Percentiles rank a stretch among this genome's conserved stretches.
phyloP scores from a whole-genome alignment of 2,329 filamentous ascomycete genomes.

The Diaporthe aspalathi region DNA sequence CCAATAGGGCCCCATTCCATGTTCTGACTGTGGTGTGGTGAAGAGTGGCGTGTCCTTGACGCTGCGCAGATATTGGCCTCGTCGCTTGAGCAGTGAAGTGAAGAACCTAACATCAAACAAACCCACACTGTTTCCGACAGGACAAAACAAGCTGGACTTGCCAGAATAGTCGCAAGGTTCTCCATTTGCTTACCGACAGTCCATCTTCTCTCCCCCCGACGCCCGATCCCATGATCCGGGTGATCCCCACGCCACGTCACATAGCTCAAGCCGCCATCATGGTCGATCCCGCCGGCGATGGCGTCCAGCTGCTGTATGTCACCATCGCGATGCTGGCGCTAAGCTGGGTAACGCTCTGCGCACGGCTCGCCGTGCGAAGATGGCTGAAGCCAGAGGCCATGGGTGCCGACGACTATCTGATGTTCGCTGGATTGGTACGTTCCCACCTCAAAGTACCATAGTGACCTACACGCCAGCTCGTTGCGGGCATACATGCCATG shows the following conservation, averaged over 20 bases:
- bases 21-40: background rate
- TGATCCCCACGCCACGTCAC: conserved; percentile 22
- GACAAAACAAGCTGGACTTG: background rate
- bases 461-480: no score
- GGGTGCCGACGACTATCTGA: conserved; percentile 45
- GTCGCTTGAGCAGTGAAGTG: background rate
- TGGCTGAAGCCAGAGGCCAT: conserved; percentile 43
- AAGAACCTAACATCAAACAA: background rate
- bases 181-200: background rate
- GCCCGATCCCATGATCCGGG: background rate
- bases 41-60: background rate
- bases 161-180: background rate
- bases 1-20: background rate
- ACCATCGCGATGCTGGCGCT: conserved; percentile 43
- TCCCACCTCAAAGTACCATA: no score
- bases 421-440: conserved; percentile 45
- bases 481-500: background rate
- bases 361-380: conserved; percentile 43
- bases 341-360: conserved; percentile 43
- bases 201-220: background rate
- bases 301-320: conserved; percentile 43
- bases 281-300: conserved; percentile 43
- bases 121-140: background rate
- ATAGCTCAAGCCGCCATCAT: conserved; percentile 39
- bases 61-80: background rate